Evolutionary conservation across 2,329 filamentous ascomycete genomes (phyloP), one percentile per base, ranked within the genome.

Genomic region (Macrophomina phaseolina): DNA sequence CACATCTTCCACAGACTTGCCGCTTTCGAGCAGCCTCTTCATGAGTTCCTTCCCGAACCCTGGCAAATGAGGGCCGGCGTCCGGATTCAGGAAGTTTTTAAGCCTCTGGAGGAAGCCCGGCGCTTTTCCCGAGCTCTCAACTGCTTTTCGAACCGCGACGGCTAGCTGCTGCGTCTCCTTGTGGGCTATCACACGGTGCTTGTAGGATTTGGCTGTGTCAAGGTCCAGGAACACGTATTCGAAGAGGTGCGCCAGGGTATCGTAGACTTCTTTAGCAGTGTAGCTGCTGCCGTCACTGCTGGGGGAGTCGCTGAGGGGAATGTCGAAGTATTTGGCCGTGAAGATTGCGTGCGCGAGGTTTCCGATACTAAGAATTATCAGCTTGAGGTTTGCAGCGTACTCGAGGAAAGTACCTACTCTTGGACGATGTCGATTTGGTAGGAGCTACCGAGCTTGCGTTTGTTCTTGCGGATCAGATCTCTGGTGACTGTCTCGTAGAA

Each of bases 361-460:
- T 12, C 70, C 74, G 62, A 78, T 70, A 63, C 56, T 61, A 14
- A 14, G 3, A 6, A 3, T 12, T 0, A 28, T 61, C 16, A 61
- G 56, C 23, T 14, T 6, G 14, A 4, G 56, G 1, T 18, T 3
- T n/a, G 18, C 3, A 0, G 14, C 2, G 28, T 16, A 18, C 1
- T 32, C 4, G 7, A 2, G 12, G 16, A 9, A 2, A 23, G 28
- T 11, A 30, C 42, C 34, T n/a, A 61, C 56, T 74, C 68, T 65
- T 68, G 62, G 40, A 70, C 69, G 42, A 74, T 66, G 52, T 76
- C 77, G 9, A 79, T 69, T 64, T 78, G 75, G 58, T 75, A 77
- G 45, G 69, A 69, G 34, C 73, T 69, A 7, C 73, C 71, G n/a
- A 78, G 69, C 5, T 73, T 72, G 63, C 73, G 71, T 23, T 71